Base-by-base conservation (phyloP, 2,329 filamentous ascomycete genomes). In the Xylaria multiplex region DNA sequence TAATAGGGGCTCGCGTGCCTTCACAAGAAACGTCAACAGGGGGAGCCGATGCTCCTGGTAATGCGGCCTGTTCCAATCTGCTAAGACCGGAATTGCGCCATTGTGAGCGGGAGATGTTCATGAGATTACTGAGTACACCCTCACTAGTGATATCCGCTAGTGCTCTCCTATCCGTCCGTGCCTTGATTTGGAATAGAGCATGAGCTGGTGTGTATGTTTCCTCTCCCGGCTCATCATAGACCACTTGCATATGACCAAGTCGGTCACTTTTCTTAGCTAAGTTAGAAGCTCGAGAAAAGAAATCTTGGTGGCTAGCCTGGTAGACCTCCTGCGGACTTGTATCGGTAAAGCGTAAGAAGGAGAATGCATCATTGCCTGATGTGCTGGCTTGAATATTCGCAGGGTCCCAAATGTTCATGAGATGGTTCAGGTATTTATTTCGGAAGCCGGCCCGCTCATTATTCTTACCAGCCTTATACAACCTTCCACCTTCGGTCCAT, bases 341-440 rank as follows among this genome's bases (percentile, higher is more conserved):
- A 72, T 97, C 93, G 3, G 91, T 88, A 74, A 99, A 97, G 4
- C 93, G 90, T 65, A 98, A 84, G 89, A 93, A 99, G 0, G 94
- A 95, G 78, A 98, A 98, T 1, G 89, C 86, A 14, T 88, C 86
- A 56, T 86, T 83, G 0, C 86, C 84, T 24, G 84, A 82, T 11
- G 85, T 79, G 70, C 88, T 93, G 54, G 88, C 81, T 13, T 85
- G 84, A 49, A 97, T 86, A 72, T 97, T 88, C 56, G 95, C 90
- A 0, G 93, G 90, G 1, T 89, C 88, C 90, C 93, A 99, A 59
- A 99, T 90, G 75, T 96, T 97, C 89, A 98, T 90, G 79, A 97
- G 81, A 71, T 96, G 90, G 37, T 87, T 81, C 24, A 98, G 80
- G 70, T 91, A 93, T 77, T 91, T 92, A 72, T 86, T 89, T 65